These are phyloP conservation scores for Periconia macrospinosa DNA, from an alignment of 2,329 filamentous ascomycete genomes.

Conservation along the genomic window DNA sequence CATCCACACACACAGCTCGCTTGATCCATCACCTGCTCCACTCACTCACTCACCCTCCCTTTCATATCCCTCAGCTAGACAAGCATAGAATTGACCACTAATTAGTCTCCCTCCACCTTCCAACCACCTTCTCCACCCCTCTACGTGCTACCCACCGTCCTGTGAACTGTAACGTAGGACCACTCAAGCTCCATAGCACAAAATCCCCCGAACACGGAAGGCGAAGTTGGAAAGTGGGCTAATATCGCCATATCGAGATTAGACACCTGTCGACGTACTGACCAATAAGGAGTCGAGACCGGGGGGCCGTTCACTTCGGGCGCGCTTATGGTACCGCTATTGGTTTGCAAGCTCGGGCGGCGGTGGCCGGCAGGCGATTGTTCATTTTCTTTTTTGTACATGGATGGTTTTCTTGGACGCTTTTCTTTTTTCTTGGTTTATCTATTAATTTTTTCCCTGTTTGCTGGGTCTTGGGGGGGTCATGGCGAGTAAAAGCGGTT, in stretches of 20 bases:
- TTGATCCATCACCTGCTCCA: too few relatives aligned
- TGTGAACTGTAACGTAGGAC: too few relatives aligned
- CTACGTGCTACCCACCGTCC: too few relatives aligned
- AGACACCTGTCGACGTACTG: not conserved
- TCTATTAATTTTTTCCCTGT: too few relatives aligned
- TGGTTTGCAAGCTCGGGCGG: too few relatives aligned
- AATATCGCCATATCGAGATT: not conserved
- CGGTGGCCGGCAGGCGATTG: too few relatives aligned
- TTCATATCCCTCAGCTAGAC: not conserved
- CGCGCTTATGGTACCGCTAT: too few relatives aligned
- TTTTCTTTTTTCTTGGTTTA: too few relatives aligned
- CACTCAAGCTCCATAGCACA: constrained; percentile 2
- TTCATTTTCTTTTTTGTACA: too few relatives aligned
- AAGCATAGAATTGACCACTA: not conserved
- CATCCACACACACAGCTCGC: not conserved
- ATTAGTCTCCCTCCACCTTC: not conserved
- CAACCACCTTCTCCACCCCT: not conserved
- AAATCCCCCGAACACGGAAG: not conserved
- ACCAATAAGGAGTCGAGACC: constrained; percentile 54
- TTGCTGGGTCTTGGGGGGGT: too few relatives aligned
- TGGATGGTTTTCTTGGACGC: too few relatives aligned
- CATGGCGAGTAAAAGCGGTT: too few relatives aligned
- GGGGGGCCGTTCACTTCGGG: constrained; percentile 25
- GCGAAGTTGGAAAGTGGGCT: not conserved
- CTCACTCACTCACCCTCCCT: not conserved